Base-by-base conservation (phyloP, 2,329 filamentous ascomycete genomes). In the Bipolaris cookei region DNA sequence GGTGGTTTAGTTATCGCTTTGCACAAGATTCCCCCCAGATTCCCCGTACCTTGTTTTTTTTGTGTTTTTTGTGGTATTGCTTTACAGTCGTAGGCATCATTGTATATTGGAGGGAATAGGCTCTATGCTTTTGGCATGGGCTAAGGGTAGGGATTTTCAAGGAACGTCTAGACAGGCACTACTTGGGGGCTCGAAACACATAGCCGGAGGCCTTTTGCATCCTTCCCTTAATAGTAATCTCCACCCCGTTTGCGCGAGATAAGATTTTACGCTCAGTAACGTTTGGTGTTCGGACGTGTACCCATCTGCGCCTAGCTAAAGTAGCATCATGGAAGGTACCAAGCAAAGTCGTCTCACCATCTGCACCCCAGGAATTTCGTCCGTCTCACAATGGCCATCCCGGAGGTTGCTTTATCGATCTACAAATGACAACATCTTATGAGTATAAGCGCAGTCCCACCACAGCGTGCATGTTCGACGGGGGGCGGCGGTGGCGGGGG, bases 141-240 rank as follows among this genome's bases (percentile, higher is more conserved):
- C 52, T 54, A 51, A 30, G 37, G 48, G 37, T 35, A 51, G 42
- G 30, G 57, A 46, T 11, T 34, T 52, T 49, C 55, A 55, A 51
- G 59, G 42, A 48, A 41, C 35, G 52, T 34, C 47, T 51, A 50
- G 56, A 56, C 34, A 59, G 55, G 53, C 52, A 43, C 38, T 43
- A 52, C 35, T 56, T 43, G 43, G 34, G 25, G 57, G 44, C 56
- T 58, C 47, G 58, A 58, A 63, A 54, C 32, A 59, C 57, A 58
- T 55, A 51, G 48, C 42, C 46, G 54, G 59, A 55, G 60, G 42
- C 43, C 51, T 49, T 55, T 54, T 59, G 63, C 48, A 55, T 55
- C 50, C 53, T 66, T 64, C 61, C 65, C 59, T 62, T 69, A 68
- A 66, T 70, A 69, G 68, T 70, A 70, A 70, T 68, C 64, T 54